Base-by-base conservation (phyloP, 179 eudicot genomes). In the Nepenthes alata region DNA sequence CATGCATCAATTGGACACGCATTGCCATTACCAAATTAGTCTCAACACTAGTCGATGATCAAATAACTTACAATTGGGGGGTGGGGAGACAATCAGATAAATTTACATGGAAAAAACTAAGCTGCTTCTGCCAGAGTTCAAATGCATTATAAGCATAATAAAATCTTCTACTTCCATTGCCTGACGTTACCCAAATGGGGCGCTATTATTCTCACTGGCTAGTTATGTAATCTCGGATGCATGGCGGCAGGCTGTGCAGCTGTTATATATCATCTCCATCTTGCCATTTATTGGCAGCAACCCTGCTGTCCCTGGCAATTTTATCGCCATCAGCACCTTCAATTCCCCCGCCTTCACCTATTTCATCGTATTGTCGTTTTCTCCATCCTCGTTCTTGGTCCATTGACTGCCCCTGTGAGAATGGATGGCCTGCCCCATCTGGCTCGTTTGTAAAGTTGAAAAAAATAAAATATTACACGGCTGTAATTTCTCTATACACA, bases 351-450 rank as follows among this genome's bases (percentile, higher is more conserved):
- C 67, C 79, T 52, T 68, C 80, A 15, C 72, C 82, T 60, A 71
- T 70, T 47, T 74, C 78, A 59, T 79, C 75, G 44, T 75, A 71
- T 44, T 70, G 82, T 5, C 72, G 78, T 66, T 75, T 79, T 68
- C 76, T 62, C 80, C 80, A 64, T 25, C 75, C 78, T 50, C 54
- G 70, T 35, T 73, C 75, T 55, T 68, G 80, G 51, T 70, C 82
- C 67, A 60, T 67, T 6, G 77, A 47, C 41, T 66, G 81, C 37
- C 74, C 75, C 59, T 75, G 81, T 12, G 75, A 74, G 61, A 72
- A 70, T 55, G 67, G 75, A 59, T 34, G 81, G 37, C 67, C 80
- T 59, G 78, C 78, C 53, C 65, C 81, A 55, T 77, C 83, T 79
- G 81, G 55, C 67, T 63, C 35, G 2, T 13, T 38, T 3, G 13